Base-by-base conservation (phyloP, 139 green algal species). In the Tetradesmus lagerheimii region DNA sequence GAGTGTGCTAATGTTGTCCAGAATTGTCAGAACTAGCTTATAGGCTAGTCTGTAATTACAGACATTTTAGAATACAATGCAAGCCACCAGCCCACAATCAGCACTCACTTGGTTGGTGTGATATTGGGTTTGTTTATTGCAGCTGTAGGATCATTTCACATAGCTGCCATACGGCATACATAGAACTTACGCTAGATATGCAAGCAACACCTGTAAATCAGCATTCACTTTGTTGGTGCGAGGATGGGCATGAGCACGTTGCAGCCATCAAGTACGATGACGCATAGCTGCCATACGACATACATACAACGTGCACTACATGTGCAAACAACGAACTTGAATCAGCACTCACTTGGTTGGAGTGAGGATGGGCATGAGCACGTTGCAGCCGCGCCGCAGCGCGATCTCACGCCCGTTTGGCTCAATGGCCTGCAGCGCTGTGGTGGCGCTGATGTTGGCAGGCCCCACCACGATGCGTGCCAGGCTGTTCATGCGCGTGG, bases 341-440 rank as follows among this genome's bases (percentile, higher is more conserved):
- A 27, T 27, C 27, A 27, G 3, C 15, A 50, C 86, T 87, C 62
- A 95, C 91, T 95, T 94, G 47, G 94, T 95, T 64, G 94, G 94
- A 9, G 94, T 96, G 71, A 96, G 89, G 77, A 96, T 96, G 41
- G 94, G 94, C 94, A 96, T 96, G 11, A 96, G 90, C 88, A 96
- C 91, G 85, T 96, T 96, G 86, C 90, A 91, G 80, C 94, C 94
- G 0, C 94, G 89, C 64, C 92, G 78, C 84, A 96, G 91, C 16
- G 94, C 94, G 0, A 96, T 90, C 90, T 96, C 94, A 9, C 94
- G 92, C n/a, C 94, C 94, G 39, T 94, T 93, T 39, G 94, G 91
- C 34, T 95, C 89, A 29, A 96, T 94, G 9, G 94, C 94, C 91
- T 96, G 93, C 89, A 96, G 90, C 4, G 94, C 94, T 4, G 94